These are phyloP conservation scores for Fusarium austroafricanum DNA, from an alignment of 2,329 filamentous ascomycete genomes.

Conservation along the genomic window DNA sequence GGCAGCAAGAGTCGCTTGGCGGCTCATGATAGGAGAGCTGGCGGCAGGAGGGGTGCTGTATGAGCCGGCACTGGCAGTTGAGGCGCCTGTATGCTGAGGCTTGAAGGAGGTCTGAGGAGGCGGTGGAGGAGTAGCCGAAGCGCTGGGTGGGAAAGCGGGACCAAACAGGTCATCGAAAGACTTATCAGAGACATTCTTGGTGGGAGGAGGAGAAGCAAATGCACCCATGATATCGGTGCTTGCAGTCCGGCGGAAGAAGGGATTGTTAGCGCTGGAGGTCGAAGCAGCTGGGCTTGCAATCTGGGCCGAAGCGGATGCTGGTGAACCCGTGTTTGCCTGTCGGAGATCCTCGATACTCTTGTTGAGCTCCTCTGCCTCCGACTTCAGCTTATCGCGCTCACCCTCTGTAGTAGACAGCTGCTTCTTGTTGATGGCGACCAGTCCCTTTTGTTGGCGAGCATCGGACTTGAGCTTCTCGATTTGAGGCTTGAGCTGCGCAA, in stretches of 20 bases:
- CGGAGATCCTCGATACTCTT: conserved; percentile 71
- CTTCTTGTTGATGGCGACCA: conserved; percentile 99
- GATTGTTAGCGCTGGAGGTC: conserved; percentile 84
- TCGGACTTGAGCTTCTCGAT: conserved; percentile 94
- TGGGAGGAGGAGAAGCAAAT: conserved; percentile 60
- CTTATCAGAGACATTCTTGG: conserved; percentile 66
- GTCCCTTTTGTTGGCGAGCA: conserved; percentile 92
- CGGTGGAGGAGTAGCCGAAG: conserved; percentile 58
- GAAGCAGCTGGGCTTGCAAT: conserved; percentile 78
- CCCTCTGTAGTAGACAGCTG: conserved; percentile 90
- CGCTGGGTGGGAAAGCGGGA: conserved; percentile 66
- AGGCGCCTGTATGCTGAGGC: conserved; percentile 69
- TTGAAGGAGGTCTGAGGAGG: conserved; percentile 57
- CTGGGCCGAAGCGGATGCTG: conserved; percentile 58
- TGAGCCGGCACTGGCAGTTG: conserved; percentile 63
- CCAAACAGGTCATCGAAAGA: conserved; percentile 91
- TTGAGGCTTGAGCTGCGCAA: conserved; percentile 85
- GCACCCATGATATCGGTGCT: conserved; percentile 70
- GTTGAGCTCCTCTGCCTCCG: conserved; percentile 77
- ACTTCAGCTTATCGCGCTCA: conserved; percentile 88
- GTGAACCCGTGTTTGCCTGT: conserved; percentile 64
- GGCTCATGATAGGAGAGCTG: conserved; percentile 70
- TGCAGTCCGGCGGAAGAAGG: conserved; percentile 84
- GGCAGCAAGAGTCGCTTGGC: conserved; percentile 66
- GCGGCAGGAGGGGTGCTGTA: conserved; percentile 67